Conservation (phyloP, 768 basidiomycete genomes). For the Tricholoma flavovirens region DNA sequence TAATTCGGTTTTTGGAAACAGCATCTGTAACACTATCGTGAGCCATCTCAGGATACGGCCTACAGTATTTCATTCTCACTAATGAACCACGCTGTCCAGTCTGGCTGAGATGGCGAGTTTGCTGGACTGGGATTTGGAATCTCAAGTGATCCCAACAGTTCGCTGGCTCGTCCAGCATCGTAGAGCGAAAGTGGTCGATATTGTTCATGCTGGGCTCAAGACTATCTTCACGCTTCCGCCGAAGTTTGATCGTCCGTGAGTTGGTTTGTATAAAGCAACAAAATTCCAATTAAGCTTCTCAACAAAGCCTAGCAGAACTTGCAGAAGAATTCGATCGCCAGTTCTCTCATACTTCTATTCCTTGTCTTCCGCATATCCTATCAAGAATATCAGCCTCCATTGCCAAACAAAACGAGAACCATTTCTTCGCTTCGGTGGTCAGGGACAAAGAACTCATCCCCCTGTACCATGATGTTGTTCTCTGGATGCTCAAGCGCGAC, state of each 20-base stretch:
- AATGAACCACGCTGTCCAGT: constrained; percentile 28
- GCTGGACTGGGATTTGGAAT: constrained; percentile 78
- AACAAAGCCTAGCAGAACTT: constrained; percentile 44
- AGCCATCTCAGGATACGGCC: constrained; percentile 23
- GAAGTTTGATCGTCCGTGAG: constrained; percentile 57
- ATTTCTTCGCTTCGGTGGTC: constrained; percentile 80
- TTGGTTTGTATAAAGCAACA: constrained; percentile 13
- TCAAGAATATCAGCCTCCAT: constrained; percentile 66
- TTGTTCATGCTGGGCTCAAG: constrained; percentile 71
- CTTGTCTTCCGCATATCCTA: constrained; percentile 68
- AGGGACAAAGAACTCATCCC: constrained; percentile 59
- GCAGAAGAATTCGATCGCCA: constrained; percentile 52
- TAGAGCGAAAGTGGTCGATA: constrained; percentile 84
- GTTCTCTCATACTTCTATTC: constrained; percentile 58
- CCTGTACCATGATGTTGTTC: constrained; percentile 74
- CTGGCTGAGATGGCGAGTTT: constrained; percentile 75
- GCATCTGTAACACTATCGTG: constrained; percentile 74
- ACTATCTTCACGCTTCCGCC: constrained; percentile 77
- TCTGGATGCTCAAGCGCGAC: constrained; percentile 89
- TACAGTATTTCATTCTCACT: background rate
- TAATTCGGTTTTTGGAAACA: constrained; percentile 70
- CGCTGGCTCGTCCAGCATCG: constrained; percentile 89
- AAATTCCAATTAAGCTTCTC: background rate
- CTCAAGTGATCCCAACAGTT: constrained; percentile 85
- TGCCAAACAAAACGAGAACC: constrained; percentile 57